Evolutionary conservation across 345 rosid species (phyloP).

Genomic region (Aurinia saxatilis): DNA sequence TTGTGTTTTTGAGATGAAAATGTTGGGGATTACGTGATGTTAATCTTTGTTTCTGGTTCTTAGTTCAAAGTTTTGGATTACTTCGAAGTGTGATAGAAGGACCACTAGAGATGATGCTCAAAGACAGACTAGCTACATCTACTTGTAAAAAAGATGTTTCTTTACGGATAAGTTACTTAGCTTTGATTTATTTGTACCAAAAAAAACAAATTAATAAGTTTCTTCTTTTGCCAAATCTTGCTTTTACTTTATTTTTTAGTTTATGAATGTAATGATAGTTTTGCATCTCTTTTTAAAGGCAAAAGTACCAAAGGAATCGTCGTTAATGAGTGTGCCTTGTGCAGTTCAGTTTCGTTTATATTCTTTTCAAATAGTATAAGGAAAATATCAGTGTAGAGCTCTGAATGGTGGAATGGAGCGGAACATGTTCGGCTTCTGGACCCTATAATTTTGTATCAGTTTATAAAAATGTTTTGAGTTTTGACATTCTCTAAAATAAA

Average conservation of each 20-base stretch:
- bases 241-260: background rate
- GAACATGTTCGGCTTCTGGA: no score
- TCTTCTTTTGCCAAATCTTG: slow-evolving; percentile 21
- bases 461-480: no score
- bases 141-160: background rate
- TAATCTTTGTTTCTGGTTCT: background rate
- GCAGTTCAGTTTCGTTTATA: slow-evolving; percentile 10
- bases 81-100: background rate
- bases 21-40: no score
- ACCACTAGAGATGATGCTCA: no score
- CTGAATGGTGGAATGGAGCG: no score
- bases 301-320: slow-evolving; percentile 9
- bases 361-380: background rate
- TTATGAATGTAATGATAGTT: background rate
- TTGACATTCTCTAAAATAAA: no score
- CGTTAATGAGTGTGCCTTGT: slow-evolving; percentile 23
- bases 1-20: background rate
- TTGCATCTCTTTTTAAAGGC: background rate
- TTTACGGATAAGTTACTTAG: slow-evolving; percentile 15
- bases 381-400: background rate
- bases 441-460: no score
- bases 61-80: background rate
- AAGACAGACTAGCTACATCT: no score
- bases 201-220: background rate
- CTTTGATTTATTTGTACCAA: background rate